phyloP scores from a whole-genome alignment of 169 alveolate species.

The Pseudocohnilembus persalinus region DNA sequence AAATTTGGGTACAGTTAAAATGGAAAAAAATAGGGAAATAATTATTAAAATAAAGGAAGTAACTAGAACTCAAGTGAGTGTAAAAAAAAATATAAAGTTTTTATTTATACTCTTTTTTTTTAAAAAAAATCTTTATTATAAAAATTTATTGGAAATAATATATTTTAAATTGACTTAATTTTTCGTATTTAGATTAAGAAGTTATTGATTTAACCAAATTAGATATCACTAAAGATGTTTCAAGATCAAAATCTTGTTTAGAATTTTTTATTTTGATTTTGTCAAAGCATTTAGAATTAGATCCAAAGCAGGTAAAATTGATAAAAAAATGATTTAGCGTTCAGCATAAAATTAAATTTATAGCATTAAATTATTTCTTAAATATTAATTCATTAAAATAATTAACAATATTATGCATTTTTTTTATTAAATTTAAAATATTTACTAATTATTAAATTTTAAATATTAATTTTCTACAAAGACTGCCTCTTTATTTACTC shows the following conservation, averaged over 20 bases:
- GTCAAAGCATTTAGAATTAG: slow-evolving; percentile 68
- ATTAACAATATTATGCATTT: no score
- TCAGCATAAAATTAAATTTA: no score
- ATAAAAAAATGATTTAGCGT: no score
- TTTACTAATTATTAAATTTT: no score
- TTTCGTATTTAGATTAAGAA: slow-evolving; percentile 18
- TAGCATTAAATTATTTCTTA: no score
- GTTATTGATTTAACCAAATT: slow-evolving; percentile 33
- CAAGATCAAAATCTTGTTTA: slow-evolving; percentile 70
- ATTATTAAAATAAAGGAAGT: slow-evolving; percentile 14
- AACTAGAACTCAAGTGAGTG: neutral
- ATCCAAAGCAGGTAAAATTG: slow-evolving; percentile 65
- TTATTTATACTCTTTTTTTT: neutral
- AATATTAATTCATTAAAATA: no score
- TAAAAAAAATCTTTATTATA: neutral
- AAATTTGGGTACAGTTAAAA: neutral
- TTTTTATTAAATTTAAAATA: neutral
- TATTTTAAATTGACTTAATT: neutral
- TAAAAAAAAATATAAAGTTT: neutral
- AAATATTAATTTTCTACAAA: no score
- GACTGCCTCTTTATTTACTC: slow-evolving; percentile 81
- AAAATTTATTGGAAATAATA: neutral
- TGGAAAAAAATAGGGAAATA: slow-evolving; percentile 2
- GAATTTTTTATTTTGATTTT: slow-evolving; percentile 80
- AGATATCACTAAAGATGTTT: slow-evolving; percentile 56